phyloP scores from a whole-genome alignment of 805 yeast genomes.

The Cyberlindnera meyerae region DNA sequence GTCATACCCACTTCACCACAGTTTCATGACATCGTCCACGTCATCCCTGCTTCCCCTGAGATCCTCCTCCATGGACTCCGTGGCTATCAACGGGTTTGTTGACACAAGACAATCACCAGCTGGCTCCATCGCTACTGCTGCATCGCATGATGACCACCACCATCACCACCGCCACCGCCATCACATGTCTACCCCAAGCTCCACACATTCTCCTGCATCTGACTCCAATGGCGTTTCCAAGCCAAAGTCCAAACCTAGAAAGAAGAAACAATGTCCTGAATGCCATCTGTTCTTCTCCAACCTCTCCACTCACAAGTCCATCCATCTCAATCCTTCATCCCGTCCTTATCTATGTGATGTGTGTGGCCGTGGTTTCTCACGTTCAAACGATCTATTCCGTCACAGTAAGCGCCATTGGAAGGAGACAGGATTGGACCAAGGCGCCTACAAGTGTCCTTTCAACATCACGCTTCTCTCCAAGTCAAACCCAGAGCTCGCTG shows the following conservation, averaged over 20 bases:
- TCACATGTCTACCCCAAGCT: neutral
- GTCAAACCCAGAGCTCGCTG: slow-evolving; percentile 1
- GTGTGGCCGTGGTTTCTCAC: slow-evolving; percentile 80
- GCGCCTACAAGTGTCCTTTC: slow-evolving; percentile 79
- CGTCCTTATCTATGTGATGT: slow-evolving; percentile 76
- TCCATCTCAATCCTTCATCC: slow-evolving; percentile 64
- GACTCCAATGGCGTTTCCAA: neutral
- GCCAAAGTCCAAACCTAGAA: slow-evolving; percentile 38
- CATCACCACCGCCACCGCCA: no score
- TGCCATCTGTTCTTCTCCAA: slow-evolving; percentile 69
- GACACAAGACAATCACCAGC: no score
- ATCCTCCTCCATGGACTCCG: neutral
- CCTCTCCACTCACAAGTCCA: slow-evolving; percentile 77
- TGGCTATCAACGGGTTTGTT: no score
- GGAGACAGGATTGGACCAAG: slow-evolving; percentile 60
- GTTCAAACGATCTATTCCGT: slow-evolving; percentile 81
- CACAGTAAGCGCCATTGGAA: slow-evolving; percentile 85
- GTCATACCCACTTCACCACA: neutral
- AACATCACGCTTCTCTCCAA: slow-evolving; percentile 26
- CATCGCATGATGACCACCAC: no score
- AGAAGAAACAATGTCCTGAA: slow-evolving; percentile 68
- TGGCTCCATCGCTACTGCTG: no score
- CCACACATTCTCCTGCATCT: neutral
- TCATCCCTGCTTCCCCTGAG: neutral
- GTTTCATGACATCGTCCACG: slow-evolving; percentile 2